Conservation (phyloP, 768 basidiomycete genomes). For the Auricularia sp. region DNA sequence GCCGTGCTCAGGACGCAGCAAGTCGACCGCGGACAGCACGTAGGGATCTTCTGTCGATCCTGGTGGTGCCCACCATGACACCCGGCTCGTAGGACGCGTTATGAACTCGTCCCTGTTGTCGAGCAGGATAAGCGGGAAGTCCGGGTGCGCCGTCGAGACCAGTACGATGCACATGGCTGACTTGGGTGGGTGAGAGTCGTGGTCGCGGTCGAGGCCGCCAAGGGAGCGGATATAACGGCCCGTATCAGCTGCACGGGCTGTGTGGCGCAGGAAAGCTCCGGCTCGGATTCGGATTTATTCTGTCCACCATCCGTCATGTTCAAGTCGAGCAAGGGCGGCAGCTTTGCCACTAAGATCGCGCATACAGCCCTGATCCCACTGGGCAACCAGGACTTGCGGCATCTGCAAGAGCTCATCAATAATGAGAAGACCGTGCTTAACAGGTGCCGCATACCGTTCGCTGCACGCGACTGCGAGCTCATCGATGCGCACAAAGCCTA, state of each 20-base stretch:
- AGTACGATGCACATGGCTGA: no score
- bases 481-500: conserved; percentile 29
- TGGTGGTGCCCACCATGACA: background rate
- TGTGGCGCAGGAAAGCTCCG: background rate
- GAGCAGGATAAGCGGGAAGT: background rate
- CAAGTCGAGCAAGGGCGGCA: conserved; percentile 37
- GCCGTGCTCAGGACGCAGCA: conserved; percentile 3
- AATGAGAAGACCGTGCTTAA: conserved; percentile 75
- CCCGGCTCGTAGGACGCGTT: background rate
- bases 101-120: conserved; percentile 10
- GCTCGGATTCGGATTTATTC: background rate
- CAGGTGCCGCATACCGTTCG: conserved; percentile 38
- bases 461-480: conserved; percentile 2
- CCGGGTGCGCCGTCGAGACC: background rate
- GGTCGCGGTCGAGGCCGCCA: no score
- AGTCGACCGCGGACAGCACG: background rate
- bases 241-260: background rate
- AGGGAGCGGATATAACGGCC: no score
- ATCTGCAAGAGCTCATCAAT: conserved; percentile 81
- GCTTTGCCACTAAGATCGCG: conserved; percentile 63
- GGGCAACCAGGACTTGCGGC: conserved; percentile 67
- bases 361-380: conserved; percentile 79
- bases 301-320: conserved; percentile 42
- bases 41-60: background rate
- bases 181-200: no score